These are phyloP conservation scores for Zarea fungicola DNA, from an alignment of 2,329 filamentous ascomycete species.

Conservation along the genomic window DNA sequence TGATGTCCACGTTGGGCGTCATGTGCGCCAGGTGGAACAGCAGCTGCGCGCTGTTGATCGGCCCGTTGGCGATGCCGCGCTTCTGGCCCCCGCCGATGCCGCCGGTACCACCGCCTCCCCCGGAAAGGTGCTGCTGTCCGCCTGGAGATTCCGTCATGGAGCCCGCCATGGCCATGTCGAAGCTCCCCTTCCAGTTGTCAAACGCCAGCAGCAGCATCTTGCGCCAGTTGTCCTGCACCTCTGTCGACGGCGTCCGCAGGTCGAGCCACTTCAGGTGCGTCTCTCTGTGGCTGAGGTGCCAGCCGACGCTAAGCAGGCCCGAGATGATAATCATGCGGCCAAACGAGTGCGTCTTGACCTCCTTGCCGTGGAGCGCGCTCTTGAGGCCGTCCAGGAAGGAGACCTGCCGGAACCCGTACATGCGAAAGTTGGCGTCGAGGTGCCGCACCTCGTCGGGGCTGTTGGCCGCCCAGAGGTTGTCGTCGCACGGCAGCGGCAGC, in stretches of 20 bases:
- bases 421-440: conserved; percentile 68
- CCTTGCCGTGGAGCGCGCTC: conserved; percentile 72
- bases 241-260: conserved; percentile 57
- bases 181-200: conserved; percentile 81
- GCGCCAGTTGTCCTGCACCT: conserved; percentile 68
- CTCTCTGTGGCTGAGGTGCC: conserved; percentile 85
- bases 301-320: conserved; percentile 81
- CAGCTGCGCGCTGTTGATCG: conserved; percentile 74
- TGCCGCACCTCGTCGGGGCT: conserved; percentile 71
- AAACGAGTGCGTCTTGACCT: conserved; percentile 80
- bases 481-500: conserved; percentile 79
- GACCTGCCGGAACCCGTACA: conserved; percentile 72
- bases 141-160: conserved; percentile 28
- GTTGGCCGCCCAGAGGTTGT: conserved; percentile 77
- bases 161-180: conserved; percentile 60
- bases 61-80: conserved; percentile 45
- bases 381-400: conserved; percentile 83
- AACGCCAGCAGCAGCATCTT: conserved; percentile 72
- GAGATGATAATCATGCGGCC: conserved; percentile 88
- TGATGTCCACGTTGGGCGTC: conserved; percentile 81
- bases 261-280: conserved; percentile 77
- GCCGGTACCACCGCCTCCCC: too few relatives aligned
- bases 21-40: conserved; percentile 85
- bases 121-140: not conserved
- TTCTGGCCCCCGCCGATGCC: conserved; percentile 37